A percentile compares a stretch with the other conserved stretches of the same genome.
Conservation (phyloP, 2,329 filamentous ascomycete species). For the Hyphodiscus sp. region DNA sequence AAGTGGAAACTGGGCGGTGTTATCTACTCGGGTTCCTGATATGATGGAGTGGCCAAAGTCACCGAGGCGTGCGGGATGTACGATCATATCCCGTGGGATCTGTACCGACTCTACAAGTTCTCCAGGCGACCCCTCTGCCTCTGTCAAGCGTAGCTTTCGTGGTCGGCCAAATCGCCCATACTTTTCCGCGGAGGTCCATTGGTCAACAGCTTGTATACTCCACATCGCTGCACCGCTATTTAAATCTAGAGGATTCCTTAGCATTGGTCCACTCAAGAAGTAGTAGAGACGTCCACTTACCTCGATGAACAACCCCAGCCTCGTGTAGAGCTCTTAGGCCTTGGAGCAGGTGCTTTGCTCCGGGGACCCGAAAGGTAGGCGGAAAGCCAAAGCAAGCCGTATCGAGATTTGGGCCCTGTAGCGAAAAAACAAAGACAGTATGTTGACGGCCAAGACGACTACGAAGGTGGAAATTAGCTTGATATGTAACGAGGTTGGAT, state of each 20-base stretch:
- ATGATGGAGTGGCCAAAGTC: constrained; percentile 13
- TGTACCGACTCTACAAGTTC: constrained; percentile 8
- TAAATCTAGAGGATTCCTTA: constrained; percentile 10
- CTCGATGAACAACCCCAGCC: constrained; percentile 11
- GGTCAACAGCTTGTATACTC: constrained; percentile 1
- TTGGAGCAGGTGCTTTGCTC: constrained; percentile 8
- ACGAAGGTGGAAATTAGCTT: constrained; percentile 5
- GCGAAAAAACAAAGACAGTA: constrained; percentile 7
- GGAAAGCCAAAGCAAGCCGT: not conserved
- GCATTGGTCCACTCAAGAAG: not conserved
- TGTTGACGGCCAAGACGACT: constrained; percentile 2
- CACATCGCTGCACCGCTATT: constrained; percentile 10
- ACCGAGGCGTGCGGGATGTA: constrained; percentile 4
- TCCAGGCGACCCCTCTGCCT: not conserved
- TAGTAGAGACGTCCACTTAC: constrained; percentile 1
- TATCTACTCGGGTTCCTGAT: constrained; percentile 7
- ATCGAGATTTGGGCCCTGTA: constrained; percentile 7
- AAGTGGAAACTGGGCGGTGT: constrained; percentile 4
- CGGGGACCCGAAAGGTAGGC: constrained; percentile 5
- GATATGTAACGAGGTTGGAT: constrained; percentile 7
- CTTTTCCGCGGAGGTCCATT: constrained; percentile 6
- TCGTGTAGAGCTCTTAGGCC: constrained; percentile 12
- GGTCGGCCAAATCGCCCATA: constrained; percentile 10
- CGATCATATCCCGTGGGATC: constrained; percentile 1
- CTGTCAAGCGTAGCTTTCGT: constrained; percentile 2